Percentiles rank a stretch among this genome's conserved stretches.
Conservation (phyloP, 306 rosid genomes). For the Albizia julibrissin region DNA sequence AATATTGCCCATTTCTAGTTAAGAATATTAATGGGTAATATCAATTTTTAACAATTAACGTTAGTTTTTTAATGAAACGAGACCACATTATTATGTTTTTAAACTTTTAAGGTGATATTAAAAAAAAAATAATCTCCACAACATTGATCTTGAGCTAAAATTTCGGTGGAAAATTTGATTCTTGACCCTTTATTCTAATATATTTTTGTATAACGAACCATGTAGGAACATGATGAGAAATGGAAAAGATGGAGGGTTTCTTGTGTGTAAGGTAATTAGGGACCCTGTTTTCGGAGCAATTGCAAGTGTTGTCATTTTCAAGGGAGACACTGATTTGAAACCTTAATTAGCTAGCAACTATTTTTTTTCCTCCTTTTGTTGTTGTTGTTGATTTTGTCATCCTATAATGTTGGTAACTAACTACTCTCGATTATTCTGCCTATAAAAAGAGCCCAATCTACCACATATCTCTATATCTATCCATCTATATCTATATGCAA, state of each 20-base stretch:
- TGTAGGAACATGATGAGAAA: neutral
- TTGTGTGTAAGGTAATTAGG: slow-evolving; percentile 1
- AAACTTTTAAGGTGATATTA: too few relatives aligned
- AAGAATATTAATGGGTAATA: too few relatives aligned
- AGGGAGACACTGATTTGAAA: slow-evolving; percentile 49
- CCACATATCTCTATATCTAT: neutral
- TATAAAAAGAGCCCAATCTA: slow-evolving; percentile 34
- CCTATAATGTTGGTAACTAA: slow-evolving; percentile 7
- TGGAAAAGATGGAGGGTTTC: slow-evolving; percentile 4
- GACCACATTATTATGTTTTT: too few relatives aligned
- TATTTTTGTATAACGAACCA: neutral
- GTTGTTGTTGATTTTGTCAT: neutral
- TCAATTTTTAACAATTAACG: too few relatives aligned
- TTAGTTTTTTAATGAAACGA: too few relatives aligned
- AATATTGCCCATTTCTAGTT: too few relatives aligned
- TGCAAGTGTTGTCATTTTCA: slow-evolving; percentile 40
- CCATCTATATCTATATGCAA: neutral
- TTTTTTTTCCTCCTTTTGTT: slow-evolving; percentile 23
- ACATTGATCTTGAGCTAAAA: too few relatives aligned
- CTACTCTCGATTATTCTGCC: slow-evolving; percentile 18
- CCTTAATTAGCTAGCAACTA: slow-evolving; percentile 29
- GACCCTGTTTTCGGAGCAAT: slow-evolving; percentile 27
- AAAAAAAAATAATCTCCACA: too few relatives aligned
- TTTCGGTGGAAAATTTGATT: too few relatives aligned
- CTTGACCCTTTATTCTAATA: too few relatives aligned